Evolutionary conservation across 768 basidiomycete species (phyloP).

Genomic region (Sistotremastrum suecicum): DNA sequence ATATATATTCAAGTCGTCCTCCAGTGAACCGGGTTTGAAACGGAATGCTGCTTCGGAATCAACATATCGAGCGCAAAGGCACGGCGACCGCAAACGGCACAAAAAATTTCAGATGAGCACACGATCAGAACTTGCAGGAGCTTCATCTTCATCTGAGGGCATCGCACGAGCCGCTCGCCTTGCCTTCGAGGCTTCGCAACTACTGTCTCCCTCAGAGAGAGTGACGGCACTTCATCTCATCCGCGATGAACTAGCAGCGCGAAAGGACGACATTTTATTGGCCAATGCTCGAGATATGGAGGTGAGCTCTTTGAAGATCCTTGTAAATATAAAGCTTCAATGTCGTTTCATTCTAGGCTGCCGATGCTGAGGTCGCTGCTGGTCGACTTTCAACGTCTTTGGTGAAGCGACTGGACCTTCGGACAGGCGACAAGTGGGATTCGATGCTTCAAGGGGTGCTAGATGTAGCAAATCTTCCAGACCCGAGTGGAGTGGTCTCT

Average conservation of each 20-base stretch:
- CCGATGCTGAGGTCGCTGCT: slow-evolving; percentile 60
- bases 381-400: slow-evolving; percentile 77
- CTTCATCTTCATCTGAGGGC: slow-evolving; percentile 1
- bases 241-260: slow-evolving; percentile 44
- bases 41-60: too few relatives aligned
- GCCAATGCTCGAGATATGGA: slow-evolving; percentile 77
- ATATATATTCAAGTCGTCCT: too few relatives aligned
- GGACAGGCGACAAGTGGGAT: slow-evolving; percentile 78
- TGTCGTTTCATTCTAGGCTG: slow-evolving; percentile 35
- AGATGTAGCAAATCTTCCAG: slow-evolving; percentile 75
- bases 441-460: slow-evolving; percentile 82
- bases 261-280: slow-evolving; percentile 53
- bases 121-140: too few relatives aligned
- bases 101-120: too few relatives aligned
- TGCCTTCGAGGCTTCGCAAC: slow-evolving; percentile 81
- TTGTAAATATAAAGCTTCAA: not conserved
- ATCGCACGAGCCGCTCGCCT: slow-evolving; percentile 71
- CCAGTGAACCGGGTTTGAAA: too few relatives aligned
- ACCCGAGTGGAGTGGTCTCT: slow-evolving; percentile 75
- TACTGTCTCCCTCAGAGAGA: slow-evolving; percentile 54
- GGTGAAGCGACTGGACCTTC: slow-evolving; percentile 74
- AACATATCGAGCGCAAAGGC: too few relatives aligned
- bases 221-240: slow-evolving; percentile 61
- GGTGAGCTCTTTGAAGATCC: slow-evolving; percentile 25
- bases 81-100: too few relatives aligned